Conservation (phyloP, 805 yeast species). For the Pichia nanzhaoensis region DNA sequence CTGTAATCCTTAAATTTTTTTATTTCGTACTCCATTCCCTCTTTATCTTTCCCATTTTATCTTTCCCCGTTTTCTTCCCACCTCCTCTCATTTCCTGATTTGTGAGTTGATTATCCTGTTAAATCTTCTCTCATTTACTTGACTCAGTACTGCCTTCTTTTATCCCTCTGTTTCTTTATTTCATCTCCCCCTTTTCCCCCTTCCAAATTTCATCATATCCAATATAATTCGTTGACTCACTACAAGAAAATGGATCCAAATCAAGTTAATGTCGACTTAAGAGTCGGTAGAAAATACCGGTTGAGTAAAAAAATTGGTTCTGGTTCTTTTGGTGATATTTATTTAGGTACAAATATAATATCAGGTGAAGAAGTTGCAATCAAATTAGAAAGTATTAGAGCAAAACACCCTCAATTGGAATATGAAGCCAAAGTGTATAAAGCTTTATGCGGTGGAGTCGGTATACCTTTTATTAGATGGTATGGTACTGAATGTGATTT, state of each 20-base stretch:
- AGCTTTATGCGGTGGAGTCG: constrained; percentile 92
- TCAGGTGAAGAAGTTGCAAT: constrained; percentile 98
- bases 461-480: constrained; percentile 96
- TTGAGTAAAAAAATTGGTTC: constrained; percentile 94
- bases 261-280: constrained; percentile 46
- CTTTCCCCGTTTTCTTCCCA: no score
- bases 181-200: no score
- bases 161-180: no score
- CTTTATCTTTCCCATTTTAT: no score
- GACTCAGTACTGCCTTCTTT: no score
- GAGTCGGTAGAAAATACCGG: constrained; percentile 91
- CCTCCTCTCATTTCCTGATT: no score
- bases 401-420: constrained; percentile 94
- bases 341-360: constrained; percentile 85
- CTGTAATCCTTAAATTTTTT: no score
- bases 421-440: constrained; percentile 95
- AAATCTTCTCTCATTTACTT: no score
- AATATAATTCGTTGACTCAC: background rate
- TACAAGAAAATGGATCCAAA: constrained; percentile 9
- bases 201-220: background rate
- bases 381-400: constrained; percentile 81
- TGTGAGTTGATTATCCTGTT: no score
- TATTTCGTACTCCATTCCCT: no score
- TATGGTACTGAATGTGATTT: constrained; percentile 95
- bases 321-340: constrained; percentile 97